These are phyloP conservation scores for Hawksworthiomyces lignivorus DNA, from an alignment of 2,329 filamentous ascomycete genomes.

Conservation along the genomic window DNA sequence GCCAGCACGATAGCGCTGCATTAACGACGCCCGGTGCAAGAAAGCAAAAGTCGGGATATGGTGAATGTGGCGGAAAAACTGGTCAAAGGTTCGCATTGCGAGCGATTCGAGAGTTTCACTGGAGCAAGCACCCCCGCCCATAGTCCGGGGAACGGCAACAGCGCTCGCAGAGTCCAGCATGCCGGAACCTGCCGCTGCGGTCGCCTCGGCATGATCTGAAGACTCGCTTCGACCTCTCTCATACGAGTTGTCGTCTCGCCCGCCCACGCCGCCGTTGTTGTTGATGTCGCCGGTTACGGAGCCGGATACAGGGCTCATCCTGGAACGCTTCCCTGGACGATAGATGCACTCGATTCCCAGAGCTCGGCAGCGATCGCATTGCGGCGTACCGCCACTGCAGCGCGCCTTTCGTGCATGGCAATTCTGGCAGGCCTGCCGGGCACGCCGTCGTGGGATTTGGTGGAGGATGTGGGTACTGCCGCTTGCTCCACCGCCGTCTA, in stretches of 20 bases:
- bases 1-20: conserved; percentile 50
- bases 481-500: conserved; percentile 10
- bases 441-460: conserved; percentile 42
- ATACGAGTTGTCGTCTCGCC: conserved; percentile 19
- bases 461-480: too few relatives aligned
- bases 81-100: conserved; percentile 45
- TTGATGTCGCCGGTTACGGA: conserved; percentile 1
- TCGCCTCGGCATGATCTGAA: conserved; percentile 12
- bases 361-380: conserved; percentile 43
- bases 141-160: neutral
- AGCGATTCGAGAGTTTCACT: conserved; percentile 41
- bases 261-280: neutral
- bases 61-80: conserved; percentile 52
- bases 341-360: conserved; percentile 51
- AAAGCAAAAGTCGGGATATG: conserved; percentile 54
- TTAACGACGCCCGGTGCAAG: conserved; percentile 50
- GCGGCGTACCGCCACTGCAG: conserved; percentile 49
- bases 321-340: conserved; percentile 36
- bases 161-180: conserved; percentile 9
- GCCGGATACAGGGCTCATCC: conserved; percentile 12
- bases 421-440: conserved; percentile 48
- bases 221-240: conserved; percentile 23
- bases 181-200: neutral
- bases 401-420: conserved; percentile 52
- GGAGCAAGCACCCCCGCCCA: conserved; percentile 3